Base-by-base conservation (phyloP, 2,329 filamentous ascomycete species). In the Atkinsonella texensis region DNA sequence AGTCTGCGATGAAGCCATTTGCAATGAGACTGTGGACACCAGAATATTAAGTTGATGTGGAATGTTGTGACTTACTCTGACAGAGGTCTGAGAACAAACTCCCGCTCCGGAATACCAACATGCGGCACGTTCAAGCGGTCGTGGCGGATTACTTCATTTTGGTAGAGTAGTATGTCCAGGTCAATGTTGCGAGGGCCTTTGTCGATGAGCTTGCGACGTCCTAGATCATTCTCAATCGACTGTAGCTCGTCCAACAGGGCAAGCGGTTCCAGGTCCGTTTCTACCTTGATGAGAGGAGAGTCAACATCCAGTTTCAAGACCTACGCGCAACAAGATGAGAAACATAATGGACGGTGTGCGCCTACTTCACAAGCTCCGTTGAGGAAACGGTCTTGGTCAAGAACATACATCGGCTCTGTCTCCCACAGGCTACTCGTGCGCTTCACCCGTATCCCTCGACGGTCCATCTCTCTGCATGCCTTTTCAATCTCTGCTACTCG, bases 151-250 rank as follows among this genome's bases (percentile, higher is more conserved):
- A 68, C 71, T 54, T 84, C 70, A 51, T 86, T 70, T 48, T 83
- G 84, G 63, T 95, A 96, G 1, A 96, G 74, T 17, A 97, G 71
- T 46, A 98, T 89, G 62, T 98, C 93, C 13, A 98, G 74, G 62
- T 98, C 93, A 55, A 98, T 95, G 62, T 89, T 95, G 31, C 93
- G 80, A 1, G 93, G 93, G 0, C 93, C 93, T 65, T 98, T 98
- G 61, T 96, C 89, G 42, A 97, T 80, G 43, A 88, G 60, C 67
- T 96, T 96, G 55, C 81, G 79, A 52, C 93, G 79, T 0, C 90
- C 90, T 63, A 96, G 79, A 0, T 73, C 72, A 46, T 79, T 81
- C 65, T 98, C 93, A 59, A 98, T 91, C 33, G 77, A 76, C 64
- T 98, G 91, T 1, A 98, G 77, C 53, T 80, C 72, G 62, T 95